A percentile compares a stretch with the other conserved stretches of the same genome.
Conservation (phyloP, 2,329 filamentous ascomycete genomes). For the Cladosporium sp. region DNA sequence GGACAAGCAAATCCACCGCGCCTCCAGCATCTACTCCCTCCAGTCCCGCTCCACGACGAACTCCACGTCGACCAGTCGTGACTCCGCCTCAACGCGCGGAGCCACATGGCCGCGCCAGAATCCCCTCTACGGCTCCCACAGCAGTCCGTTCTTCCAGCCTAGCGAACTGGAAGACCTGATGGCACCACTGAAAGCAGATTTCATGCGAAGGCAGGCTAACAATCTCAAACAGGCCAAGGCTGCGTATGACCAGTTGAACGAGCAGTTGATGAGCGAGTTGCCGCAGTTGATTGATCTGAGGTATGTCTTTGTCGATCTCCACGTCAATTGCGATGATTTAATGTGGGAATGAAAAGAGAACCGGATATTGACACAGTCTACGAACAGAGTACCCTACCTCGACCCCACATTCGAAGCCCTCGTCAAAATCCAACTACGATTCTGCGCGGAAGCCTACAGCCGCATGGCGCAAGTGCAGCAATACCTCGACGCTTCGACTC, state of each 20-base stretch:
- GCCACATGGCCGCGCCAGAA: conserved; percentile 6
- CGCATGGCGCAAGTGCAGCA: conserved; percentile 99
- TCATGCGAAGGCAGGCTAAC: conserved; percentile 29
- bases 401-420: conserved; percentile 96
- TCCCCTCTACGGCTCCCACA: neutral
- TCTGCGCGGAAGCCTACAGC: conserved; percentile 96
- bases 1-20: neutral
- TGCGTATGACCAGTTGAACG: conserved; percentile 94
- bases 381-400: conserved; percentile 74
- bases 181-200: conserved; percentile 26
- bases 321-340: too few relatives aligned
- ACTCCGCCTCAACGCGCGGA: conserved; percentile 15
- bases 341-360: too few relatives aligned
- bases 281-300: conserved; percentile 95
- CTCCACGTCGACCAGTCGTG: neutral
- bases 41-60: neutral
- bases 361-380: neutral
- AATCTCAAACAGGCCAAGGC: conserved; percentile 58
- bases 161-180: conserved; percentile 32
- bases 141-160: conserved; percentile 29
- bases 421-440: conserved; percentile 96
- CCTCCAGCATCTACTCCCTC: neutral
- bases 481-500: conserved; percentile 79
- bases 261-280: conserved; percentile 87
- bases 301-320: conserved; percentile 15